phyloP scores from a whole-genome alignment of 768 basidiomycete genomes.

The Lentinula boryana region DNA sequence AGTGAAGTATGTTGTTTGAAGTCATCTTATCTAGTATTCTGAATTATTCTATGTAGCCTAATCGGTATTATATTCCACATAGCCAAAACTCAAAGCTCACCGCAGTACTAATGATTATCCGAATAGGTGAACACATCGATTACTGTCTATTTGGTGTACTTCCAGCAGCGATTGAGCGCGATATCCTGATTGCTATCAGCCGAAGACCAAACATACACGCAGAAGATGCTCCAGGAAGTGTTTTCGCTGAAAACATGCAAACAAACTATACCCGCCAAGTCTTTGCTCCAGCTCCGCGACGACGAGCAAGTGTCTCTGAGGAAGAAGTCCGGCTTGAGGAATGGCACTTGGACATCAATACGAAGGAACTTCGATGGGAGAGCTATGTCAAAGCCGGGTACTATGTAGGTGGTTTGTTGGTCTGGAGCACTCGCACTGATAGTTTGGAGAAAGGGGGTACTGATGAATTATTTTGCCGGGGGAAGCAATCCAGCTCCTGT shows the following conservation, averaged over 20 bases:
- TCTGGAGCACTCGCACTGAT: constrained; percentile 46
- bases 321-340: constrained; percentile 37
- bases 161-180: constrained; percentile 79
- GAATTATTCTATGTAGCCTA: constrained; percentile 20
- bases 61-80: constrained; percentile 29
- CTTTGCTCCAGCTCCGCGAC: constrained; percentile 47
- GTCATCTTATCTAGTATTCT: not conserved
- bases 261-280: constrained; percentile 50
- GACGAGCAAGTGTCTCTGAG: constrained; percentile 19
- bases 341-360: constrained; percentile 77
- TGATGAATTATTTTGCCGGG: constrained; percentile 10
- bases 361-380: constrained; percentile 69
- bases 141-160: constrained; percentile 81
- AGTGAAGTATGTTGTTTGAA: constrained; percentile 52
- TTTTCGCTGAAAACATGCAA: constrained; percentile 58
- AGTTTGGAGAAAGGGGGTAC: constrained; percentile 41
- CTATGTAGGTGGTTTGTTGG: constrained; percentile 44
- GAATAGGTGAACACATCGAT: constrained; percentile 76
- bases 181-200: constrained; percentile 75
- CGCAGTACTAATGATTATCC: not conserved
- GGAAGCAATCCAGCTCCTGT: constrained; percentile 43
- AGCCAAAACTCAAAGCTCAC: not conserved
- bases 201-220: constrained; percentile 26
- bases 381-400: constrained; percentile 87
- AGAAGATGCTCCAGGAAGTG: constrained; percentile 40